These are phyloP conservation scores for Solanum hybrid DNA, from an alignment of 305 asterid species.

Conservation along the genomic window DNA sequence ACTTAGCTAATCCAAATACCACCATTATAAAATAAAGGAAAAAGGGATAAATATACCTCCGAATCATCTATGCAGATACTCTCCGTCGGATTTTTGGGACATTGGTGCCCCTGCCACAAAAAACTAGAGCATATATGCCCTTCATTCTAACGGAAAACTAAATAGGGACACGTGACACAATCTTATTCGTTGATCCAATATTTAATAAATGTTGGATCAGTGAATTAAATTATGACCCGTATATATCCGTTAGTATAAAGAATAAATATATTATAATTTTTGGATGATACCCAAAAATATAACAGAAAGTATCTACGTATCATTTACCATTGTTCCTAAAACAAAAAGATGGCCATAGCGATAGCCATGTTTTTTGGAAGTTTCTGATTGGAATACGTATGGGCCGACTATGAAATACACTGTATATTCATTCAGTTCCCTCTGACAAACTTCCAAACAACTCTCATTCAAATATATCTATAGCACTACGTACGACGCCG, in stretches of 20 bases:
- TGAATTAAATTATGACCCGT: too few species aligned
- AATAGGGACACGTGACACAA: neutral
- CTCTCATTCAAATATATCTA: neutral
- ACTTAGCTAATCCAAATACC: neutral
- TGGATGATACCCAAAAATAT: too few species aligned
- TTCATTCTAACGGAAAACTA: neutral
- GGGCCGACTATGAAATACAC: neutral
- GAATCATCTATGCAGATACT: neutral
- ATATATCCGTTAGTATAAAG: too few species aligned
- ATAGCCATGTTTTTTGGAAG: neutral
- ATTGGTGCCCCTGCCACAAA: neutral
- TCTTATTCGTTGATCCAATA: too few species aligned
- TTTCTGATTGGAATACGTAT: neutral
- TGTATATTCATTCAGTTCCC: neutral
- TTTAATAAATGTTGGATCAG: too few species aligned
- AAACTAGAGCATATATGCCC: too few species aligned
- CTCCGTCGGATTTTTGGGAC: neutral
- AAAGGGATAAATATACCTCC: neutral
- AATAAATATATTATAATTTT: fast-evolving
- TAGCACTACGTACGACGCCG: neutral
- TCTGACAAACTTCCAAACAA: neutral
- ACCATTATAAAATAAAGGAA: neutral
- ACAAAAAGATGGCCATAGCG: neutral
- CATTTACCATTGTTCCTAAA: too few species aligned
- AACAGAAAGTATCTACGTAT: fast-evolving